Evolutionary conservation across 2,329 filamentous ascomycete genomes (phyloP), one percentile per base, ranked within the genome.

Genomic region (Fusarium abutilonis): DNA sequence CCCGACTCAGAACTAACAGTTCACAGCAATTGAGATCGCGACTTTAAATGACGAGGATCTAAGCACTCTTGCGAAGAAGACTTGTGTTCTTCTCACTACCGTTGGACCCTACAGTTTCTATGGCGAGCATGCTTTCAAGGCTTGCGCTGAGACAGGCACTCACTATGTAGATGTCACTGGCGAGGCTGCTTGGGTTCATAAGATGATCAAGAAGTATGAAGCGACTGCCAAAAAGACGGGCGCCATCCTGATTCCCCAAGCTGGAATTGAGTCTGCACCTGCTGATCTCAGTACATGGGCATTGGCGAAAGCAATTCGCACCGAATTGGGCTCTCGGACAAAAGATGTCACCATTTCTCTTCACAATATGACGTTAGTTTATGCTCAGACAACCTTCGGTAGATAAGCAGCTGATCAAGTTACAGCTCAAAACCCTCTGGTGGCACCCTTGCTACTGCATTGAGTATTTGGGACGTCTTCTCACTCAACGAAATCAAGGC

Each of bases 361-460:
- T 28, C 75, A 82, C 55, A 75, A 70, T 4, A 52, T 83, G 15
- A 74, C 71, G 78, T 80, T 63, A 43, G 77, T 63, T 10, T 2
- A 44, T 40, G 34, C 17, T 14, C 7, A 6, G 10, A 19, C 19
- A n/a, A 44, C 29, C 32, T 11, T n/a, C 9, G 10, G 11, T 23
- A 26, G 13, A 15, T 26, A 28, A 23, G 14, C 17, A 19, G 17
- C 57, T 69, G 34, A 71, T 26, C 9, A 19, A 32, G 28, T 23
- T 46, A 14, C 34, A 73, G 71, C 26, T 61, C 68, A 51, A 68
- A 75, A 2, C 82, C 85, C 3, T 89, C 87, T 2, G 87, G 87
- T n/a, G 88, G 88, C 42, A 89, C 90, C 2, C 76, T 93, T 5
- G 81, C 85, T 31, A 93, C 92, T 0, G 78, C 87, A 4, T 74